Conservation (phyloP, 2,329 filamentous ascomycete species). For the Diaporthe nobilis region DNA sequence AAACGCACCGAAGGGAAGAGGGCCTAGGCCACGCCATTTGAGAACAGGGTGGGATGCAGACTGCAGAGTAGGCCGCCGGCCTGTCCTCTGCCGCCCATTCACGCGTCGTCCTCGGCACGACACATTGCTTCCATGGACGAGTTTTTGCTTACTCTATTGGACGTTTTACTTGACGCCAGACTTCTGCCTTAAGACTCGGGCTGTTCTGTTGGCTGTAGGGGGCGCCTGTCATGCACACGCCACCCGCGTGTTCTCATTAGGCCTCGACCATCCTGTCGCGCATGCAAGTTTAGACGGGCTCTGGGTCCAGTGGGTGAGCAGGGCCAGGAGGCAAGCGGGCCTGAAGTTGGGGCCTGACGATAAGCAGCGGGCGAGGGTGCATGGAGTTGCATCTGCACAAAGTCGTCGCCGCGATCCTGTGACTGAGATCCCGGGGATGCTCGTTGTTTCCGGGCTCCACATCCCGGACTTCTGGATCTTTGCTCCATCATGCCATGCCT, state of each 20-base stretch:
- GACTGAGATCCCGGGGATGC: constrained; percentile 22
- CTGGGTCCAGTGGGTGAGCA: neutral
- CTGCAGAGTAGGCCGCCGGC: constrained; percentile 4
- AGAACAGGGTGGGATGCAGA: neutral
- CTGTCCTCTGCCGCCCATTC: constrained; percentile 8
- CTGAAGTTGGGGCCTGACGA: constrained; percentile 27
- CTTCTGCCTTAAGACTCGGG: neutral
- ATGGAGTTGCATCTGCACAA: constrained; percentile 21
- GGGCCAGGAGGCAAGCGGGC: constrained; percentile 21
- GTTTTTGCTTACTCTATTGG: neutral
- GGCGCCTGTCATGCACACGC: constrained; percentile 1
- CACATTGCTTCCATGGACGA: neutral
- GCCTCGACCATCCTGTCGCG: constrained; percentile 16
- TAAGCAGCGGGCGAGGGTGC: neutral
- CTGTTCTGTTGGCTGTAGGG: neutral
- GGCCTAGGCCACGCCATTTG: neutral
- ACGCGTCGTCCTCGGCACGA: constrained; percentile 27
- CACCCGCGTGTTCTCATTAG: constrained; percentile 4
- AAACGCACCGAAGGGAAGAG: neutral
- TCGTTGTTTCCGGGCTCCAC: constrained; percentile 28
- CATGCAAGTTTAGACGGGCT: neutral
- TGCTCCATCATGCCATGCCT: constrained; percentile 19
- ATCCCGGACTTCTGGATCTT: constrained; percentile 29
- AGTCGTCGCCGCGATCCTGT: constrained; percentile 16
- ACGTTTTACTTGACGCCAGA: constrained; percentile 1